Percentiles rank a stretch among this genome's conserved stretches.
Conservation (phyloP, 2,329 filamentous ascomycete genomes). For the Monosporascus cannonballus region DNA sequence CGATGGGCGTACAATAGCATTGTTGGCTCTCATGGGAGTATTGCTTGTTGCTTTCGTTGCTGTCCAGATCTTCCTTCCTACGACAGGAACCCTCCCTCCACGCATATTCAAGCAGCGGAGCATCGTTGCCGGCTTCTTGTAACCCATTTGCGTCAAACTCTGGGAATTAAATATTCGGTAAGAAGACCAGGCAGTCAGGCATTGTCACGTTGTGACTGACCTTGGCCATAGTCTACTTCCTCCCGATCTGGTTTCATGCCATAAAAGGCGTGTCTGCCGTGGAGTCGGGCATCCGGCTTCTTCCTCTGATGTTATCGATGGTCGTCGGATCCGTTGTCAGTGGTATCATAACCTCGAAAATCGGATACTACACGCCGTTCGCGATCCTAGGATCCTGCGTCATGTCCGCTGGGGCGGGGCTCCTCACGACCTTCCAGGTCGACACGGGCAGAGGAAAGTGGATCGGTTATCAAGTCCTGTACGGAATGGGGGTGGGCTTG, state of each 20-base stretch:
- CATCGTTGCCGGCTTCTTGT: conserved; percentile 3
- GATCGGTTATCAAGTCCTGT: conserved; percentile 26
- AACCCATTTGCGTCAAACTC: too few relatives aligned
- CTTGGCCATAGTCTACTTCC: not conserved
- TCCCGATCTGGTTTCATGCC: conserved; percentile 26
- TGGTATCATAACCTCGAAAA: conserved; percentile 14
- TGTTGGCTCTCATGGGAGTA: conserved; percentile 25
- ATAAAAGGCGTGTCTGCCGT: conserved; percentile 18
- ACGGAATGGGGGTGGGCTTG: conserved; percentile 22
- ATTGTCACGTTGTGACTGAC: too few relatives aligned
- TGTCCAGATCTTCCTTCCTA: conserved; percentile 12
- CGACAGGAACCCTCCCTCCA: conserved; percentile 13
- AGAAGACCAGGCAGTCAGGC: too few relatives aligned
- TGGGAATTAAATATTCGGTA: too few relatives aligned
- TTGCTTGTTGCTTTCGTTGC: conserved; percentile 25
- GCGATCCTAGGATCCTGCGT: conserved; percentile 14
- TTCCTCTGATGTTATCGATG: conserved; percentile 22
- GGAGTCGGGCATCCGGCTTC: conserved; percentile 25
- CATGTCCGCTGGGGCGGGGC: conserved; percentile 19
- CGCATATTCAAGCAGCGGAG: conserved; percentile 16
- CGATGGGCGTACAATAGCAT: conserved; percentile 23
- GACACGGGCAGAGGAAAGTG: conserved; percentile 11
- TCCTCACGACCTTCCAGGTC: conserved; percentile 18
- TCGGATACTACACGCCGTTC: conserved; percentile 25
- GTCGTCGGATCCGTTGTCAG: conserved; percentile 17